Conservation (phyloP, 2,329 filamentous ascomycete species). For the Diaporthe aspalathi region DNA sequence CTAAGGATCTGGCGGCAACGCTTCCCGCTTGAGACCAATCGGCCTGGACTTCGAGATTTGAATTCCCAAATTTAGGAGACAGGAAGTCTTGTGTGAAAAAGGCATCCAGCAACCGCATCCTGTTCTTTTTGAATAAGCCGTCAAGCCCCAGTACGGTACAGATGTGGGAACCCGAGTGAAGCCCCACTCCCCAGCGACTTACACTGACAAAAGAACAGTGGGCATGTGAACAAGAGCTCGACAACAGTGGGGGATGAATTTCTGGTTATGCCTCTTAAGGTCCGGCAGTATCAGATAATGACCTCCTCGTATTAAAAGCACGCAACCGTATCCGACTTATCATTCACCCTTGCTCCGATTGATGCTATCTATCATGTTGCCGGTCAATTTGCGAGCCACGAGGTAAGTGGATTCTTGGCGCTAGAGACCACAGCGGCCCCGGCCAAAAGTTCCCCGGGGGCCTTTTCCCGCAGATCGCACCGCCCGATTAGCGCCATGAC, state of each 20-base stretch:
- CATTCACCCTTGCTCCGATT: neutral
- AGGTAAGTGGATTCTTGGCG: constrained; percentile 26
- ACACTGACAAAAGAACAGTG: neutral
- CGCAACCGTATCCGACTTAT: constrained; percentile 14
- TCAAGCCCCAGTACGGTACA: neutral
- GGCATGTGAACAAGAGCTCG: too few species aligned
- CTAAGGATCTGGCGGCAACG: neutral
- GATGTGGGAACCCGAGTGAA: neutral
- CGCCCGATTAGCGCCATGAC: constrained; percentile 4
- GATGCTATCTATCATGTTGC: neutral
- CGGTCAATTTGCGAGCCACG: constrained; percentile 15
- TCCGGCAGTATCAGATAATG: neutral
- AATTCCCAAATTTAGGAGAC: too few species aligned
- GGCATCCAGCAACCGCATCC: too few species aligned
- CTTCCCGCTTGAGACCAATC: too few species aligned
- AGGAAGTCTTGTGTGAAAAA: too few species aligned
- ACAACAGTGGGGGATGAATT: neutral
- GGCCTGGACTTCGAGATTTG: too few species aligned
- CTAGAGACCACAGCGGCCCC: too few species aligned
- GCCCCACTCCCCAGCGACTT: neutral
- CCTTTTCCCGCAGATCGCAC: neutral
- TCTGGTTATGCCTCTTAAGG: neutral
- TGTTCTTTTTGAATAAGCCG: too few species aligned
- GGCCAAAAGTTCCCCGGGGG: neutral
- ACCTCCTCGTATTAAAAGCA: neutral